Base-by-base conservation (phyloP, 2,329 filamentous ascomycete genomes). In the Stagonosporopsis chrysanthemi region DNA sequence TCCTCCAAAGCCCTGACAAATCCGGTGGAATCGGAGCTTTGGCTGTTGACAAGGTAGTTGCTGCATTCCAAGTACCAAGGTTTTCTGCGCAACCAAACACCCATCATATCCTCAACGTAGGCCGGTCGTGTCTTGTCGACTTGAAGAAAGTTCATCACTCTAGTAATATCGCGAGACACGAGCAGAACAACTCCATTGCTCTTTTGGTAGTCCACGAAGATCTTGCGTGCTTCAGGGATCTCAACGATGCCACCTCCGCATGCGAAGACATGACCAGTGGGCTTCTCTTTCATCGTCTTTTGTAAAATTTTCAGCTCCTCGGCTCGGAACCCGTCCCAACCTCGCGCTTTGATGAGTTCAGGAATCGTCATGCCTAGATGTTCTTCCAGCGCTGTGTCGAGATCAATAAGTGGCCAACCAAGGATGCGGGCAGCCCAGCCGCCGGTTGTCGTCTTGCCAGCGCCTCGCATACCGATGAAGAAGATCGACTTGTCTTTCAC, bases 401-500 rank as follows among this genome's bases (percentile, higher is more conserved):
- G 83, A 72, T 99, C 95, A 51, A 96, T 80, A 59, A 97, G 88
- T 6, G 90, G 87, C 72, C 92, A 88, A 46, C 87, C 86, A 1
- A 98, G 81, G 26, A 90, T 84, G 59, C 85, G 85, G 0, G 90
- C 88, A 70, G 95, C 89, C 91, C 93, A 97, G 14, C 86, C 85
- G 50, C 95, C 95, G 33, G 91, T 90, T 0, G 95, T 99, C 0
- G 95, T 97, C 80, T 99, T 99, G 24, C 95, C 95, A 38, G 93
- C 95, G 54, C 95, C 95, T 64, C 95, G 88, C 95, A 99, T 99
- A 9, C 95, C 95, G 65, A 99, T 94, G 59, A 99, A 89, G 78
- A 97, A 92, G 48, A 98, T 88, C 0, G 93, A 97, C 44, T 85
- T 84, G 66, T 86, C 64, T 28, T 75, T 66, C 5, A 65, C 68